These are phyloP conservation scores for Dissophora ornata DNA, from an alignment of 192 early-diverging fungal genomes.

Conservation along the genomic window DNA sequence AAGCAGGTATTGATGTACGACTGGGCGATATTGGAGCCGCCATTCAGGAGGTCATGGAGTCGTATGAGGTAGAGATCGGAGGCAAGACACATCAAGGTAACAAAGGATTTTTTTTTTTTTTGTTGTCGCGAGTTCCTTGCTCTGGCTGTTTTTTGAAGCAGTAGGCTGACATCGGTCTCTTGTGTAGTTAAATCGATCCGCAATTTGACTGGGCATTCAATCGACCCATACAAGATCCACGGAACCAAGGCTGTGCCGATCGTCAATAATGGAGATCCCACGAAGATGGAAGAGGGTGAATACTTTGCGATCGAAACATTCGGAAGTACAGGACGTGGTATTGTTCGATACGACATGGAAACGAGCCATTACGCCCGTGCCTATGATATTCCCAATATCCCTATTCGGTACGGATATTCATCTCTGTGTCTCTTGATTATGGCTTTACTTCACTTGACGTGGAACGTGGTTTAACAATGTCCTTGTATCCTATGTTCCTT, in stretches of 20 bases:
- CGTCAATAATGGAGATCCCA: slow-evolving; percentile 82
- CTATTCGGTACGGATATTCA: slow-evolving; percentile 62
- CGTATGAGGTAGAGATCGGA: slow-evolving; percentile 94
- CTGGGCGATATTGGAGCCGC: slow-evolving; percentile 94
- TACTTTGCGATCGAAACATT: slow-evolving; percentile 97
- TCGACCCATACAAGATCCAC: slow-evolving; percentile 91
- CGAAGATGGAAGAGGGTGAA: slow-evolving; percentile 97
- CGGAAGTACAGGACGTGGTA: slow-evolving; percentile 92
- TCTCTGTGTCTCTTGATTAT: background rate
- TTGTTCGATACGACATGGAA: slow-evolving; percentile 88
- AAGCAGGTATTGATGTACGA: slow-evolving; percentile 96
- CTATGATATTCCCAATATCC: slow-evolving; percentile 67
- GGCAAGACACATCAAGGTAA: slow-evolving; percentile 88
- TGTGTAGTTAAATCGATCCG: slow-evolving; percentile 96
- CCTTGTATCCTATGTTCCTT: slow-evolving; percentile 2
- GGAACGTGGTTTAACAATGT: background rate
- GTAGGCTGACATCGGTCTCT: background rate
- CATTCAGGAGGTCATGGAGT: slow-evolving; percentile 97
- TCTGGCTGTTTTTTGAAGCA: background rate
- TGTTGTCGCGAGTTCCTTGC: background rate
- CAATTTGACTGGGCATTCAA: slow-evolving; percentile 97
- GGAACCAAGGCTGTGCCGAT: slow-evolving; percentile 97
- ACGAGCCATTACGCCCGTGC: slow-evolving; percentile 90
- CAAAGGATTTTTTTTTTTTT: slow-evolving; percentile 3
- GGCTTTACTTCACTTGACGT: too few species aligned